Base-by-base conservation (phyloP, 164 flowering plant species). In the Sedum album region DNA sequence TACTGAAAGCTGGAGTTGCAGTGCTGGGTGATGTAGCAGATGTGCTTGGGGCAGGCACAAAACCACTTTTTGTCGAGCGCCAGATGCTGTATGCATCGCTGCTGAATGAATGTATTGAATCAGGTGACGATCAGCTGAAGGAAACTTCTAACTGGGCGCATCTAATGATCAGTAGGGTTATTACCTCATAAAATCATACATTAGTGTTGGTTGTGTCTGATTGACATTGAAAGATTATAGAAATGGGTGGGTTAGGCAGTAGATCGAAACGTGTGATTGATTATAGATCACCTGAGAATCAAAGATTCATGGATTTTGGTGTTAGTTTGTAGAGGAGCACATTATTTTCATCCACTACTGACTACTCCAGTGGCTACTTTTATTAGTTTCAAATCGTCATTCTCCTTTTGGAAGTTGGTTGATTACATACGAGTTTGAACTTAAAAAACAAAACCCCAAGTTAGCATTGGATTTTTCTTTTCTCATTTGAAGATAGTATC, bases 71-170 rank as follows among this genome's bases (percentile, higher is more conserved):
- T 1, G 6, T 53, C 66, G 81, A 71, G 38, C 89, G 83, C 68
- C 67, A 68, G 28, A 25, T 80, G 7, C 84, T 79, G 73, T 79
- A 68, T 64, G 71, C 25, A 23, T 84, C 84, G 23, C 82, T 91
- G 62, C 71, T 89, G 49, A 77, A 78, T 6, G 79, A n/a, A n/a
- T n/a, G n/a, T n/a, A n/a, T n/a, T n/a, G n/a, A n/a, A n/a, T n/a
- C n/a, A n/a, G n/a, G n/a, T n/a, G n/a, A n/a, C n/a, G n/a, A n/a
- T n/a, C n/a, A n/a, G n/a, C n/a, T n/a, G n/a, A n/a, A n/a, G n/a
- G 90, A 88, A 75, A 84, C 96, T n/a, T 93, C 96, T 1, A 60
- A 69, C 57, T 91, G 93, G 97, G 78, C 96, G 5, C 90, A 85
- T 70, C 89, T 84, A 21, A 88, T 86, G 91, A 84, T 89, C 31